A percentile compares a stretch with the other conserved stretches of the same genome.
Evolutionary conservation across 768 basidiomycete genomes (phyloP).

Genomic region (Lactarius pseudohatsudake): DNA sequence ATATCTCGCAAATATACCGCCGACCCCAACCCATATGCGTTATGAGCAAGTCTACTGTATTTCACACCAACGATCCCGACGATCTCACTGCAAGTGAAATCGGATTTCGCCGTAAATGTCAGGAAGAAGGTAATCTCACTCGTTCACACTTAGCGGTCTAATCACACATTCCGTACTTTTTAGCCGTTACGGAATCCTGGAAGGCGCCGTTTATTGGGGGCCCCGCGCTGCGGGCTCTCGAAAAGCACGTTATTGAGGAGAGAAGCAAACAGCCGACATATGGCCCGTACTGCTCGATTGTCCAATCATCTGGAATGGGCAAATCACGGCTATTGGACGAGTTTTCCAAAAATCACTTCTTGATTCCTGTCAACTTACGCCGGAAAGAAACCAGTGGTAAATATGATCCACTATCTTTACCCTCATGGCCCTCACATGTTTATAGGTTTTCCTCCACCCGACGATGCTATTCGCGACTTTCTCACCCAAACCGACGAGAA

Average conservation of each 20-base stretch:
- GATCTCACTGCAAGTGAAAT: too few species aligned
- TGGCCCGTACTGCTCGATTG: background rate
- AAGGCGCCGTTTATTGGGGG: background rate
- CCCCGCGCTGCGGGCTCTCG: background rate
- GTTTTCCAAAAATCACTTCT: background rate
- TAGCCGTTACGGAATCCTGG: background rate
- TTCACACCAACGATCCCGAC: too few species aligned
- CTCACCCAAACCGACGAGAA: background rate
- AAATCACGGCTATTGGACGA: background rate
- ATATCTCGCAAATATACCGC: too few species aligned
- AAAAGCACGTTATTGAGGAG: background rate
- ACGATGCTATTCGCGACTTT: background rate
- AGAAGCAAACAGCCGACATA: background rate
- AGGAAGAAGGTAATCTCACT: background rate
- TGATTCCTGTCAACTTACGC: background rate
- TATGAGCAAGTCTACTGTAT: too few species aligned
- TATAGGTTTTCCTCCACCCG: background rate
- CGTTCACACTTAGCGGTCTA: too few species aligned
- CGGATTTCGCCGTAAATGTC: too few species aligned
- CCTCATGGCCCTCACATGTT: background rate
- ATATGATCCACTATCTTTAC: background rate
- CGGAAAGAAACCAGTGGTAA: background rate
- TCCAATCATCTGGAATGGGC: background rate
- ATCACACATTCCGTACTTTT: background rate
- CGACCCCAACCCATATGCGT: too few species aligned